Evolutionary conservation across 2,329 filamentous ascomycete genomes (phyloP), one percentile per base, ranked within the genome.

Genomic region (Verticillium isaacii): DNA sequence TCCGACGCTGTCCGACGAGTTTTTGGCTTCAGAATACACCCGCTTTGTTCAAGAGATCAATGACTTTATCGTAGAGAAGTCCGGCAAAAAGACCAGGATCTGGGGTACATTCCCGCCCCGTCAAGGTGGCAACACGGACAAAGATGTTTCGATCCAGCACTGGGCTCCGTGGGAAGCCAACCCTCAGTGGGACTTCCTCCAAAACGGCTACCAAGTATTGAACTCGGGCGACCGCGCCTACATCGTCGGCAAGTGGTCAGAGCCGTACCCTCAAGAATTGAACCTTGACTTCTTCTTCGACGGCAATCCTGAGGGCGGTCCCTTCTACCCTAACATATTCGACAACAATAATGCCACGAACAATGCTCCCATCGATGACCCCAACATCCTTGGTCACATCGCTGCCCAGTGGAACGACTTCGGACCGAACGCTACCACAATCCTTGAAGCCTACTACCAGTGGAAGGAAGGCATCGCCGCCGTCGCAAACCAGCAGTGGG

Each of bases 21-120:
- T 71, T 0, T 68, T 80, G 3, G 80, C 77, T 1, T 74, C 78
- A 32, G 79, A 81, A 58, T 85, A 85, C 66, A 82, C 75, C 56
- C 75, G 79, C 71, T 79, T 80, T 56, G 70, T 80, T 32, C 77
- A 79, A 57, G 76, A 77, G 15, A 71, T 80, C 29, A 77, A 75
- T 66, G 76, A 75, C 19, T 79, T 79, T 59, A 75, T 81, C 70
- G 80, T 80, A 66, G 73, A 79, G 61, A 78, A 39, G 1, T 68
- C 73, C 3, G 74, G 72, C 0, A 85, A 84, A 66, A 68, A 64
- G 1, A 75, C 80, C 6, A 76, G 82, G 1, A 84, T 85, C 59
- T 86, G 83, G 83, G 83, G 83, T 14, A 82, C 80, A 0, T 67
- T 71, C 23, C 62, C 66, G 4, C 65, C 69, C 0, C 19, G 63